Evolutionary conservation across 768 basidiomycete species (phyloP), one percentile per base, ranked within the genome.

Genomic region (Crepidotus variabilis): DNA sequence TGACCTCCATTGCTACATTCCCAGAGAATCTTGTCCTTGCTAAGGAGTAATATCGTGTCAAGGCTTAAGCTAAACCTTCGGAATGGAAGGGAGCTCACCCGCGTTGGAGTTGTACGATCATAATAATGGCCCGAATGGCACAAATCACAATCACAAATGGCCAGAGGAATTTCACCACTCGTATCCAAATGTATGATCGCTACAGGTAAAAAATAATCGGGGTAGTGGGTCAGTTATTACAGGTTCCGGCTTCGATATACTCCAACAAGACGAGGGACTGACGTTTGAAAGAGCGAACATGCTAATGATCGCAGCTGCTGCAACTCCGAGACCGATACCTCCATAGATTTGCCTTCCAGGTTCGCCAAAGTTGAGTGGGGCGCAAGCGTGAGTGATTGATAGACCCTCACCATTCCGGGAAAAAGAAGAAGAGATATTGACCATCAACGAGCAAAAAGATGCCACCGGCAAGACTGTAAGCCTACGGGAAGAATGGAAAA

Each of bases 1-100:
- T 85, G 81, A 3, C 86, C 85, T 16, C 86, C 88, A 60, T 90
- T 83, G 62, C 79, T 75, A 67, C 87, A 89, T 71, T 87, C 86
- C 87, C 87, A 89, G 34, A 73, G 62, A 60, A 89, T 85, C 61
- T 88, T 84, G 72, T 81, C 78, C 69, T 85, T 79, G 57, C 86
- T 88, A 69, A 55, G 45, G 36, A 54, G 52, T 60, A 58, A 61
- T 53, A 59, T 47, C 56, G 57, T 54, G 51, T 48, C 64, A 61
- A 63, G 63, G 63, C 55, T 61, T 62, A 49, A 59, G 16, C 43
- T 51, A 18, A 54, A 50, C 50, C 10, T 53, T 52, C 20, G 50
- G 58, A 52, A 56, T 56, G 62, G 60, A 64, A 68, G 55, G 51
- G 52, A 64, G 55, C 64, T 66, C 70, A 86, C 85, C 83, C 83